phyloP scores from a whole-genome alignment of 257 asterid species.

The Lycium ferocissimum region DNA sequence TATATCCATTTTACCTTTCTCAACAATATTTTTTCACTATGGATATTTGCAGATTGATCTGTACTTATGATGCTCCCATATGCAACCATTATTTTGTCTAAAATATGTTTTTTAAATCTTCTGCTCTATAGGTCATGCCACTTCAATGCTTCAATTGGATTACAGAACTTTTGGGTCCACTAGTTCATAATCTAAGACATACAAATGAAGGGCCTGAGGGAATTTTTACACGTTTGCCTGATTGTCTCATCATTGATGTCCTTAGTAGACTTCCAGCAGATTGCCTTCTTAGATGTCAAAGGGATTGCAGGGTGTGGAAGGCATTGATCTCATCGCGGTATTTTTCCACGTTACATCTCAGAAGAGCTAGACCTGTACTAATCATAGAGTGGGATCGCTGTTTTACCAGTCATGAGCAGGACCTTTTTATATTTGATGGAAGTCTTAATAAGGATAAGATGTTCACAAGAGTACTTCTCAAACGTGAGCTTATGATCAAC shows the following conservation, averaged over 20 bases:
- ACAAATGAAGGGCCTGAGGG: background rate
- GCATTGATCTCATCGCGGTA: background rate
- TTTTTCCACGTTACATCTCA: background rate
- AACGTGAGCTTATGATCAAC: background rate
- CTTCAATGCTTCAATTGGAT: background rate
- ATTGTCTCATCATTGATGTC: background rate
- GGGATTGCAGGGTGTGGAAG: background rate
- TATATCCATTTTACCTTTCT: too few species aligned
- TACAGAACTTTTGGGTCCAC: background rate
- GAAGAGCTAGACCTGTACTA: background rate
- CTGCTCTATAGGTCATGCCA: background rate
- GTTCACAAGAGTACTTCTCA: background rate
- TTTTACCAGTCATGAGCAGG: background rate
- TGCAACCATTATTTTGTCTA: too few species aligned
- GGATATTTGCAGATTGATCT: too few species aligned
- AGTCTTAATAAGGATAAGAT: background rate
- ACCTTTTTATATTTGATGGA: background rate
- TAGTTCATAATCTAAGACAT: too few species aligned
- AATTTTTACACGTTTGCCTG: background rate
- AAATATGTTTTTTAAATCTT: too few species aligned
- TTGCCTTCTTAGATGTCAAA: background rate
- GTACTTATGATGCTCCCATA: background rate
- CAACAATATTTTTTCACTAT: too few species aligned
- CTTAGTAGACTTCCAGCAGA: conserved; percentile 8
- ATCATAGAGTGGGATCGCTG: background rate